These are phyloP conservation scores for Trypanosomatidae sp. DNA, from an alignment of 208 protist genomes.

Conservation along the genomic window DNA sequence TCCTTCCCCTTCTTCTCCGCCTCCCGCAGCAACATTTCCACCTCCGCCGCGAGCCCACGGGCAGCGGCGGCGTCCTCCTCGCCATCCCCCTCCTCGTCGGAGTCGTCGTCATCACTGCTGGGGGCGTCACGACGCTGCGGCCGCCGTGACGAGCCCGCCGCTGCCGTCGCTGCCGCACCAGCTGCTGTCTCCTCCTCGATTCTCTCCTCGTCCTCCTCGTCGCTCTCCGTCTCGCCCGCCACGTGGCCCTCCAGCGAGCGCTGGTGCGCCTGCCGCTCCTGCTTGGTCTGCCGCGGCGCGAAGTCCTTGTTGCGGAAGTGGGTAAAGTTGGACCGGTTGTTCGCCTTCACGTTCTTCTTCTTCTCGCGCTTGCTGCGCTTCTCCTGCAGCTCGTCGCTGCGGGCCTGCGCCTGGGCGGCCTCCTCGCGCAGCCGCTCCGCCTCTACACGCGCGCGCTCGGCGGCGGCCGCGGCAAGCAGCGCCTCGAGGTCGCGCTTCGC, in stretches of 20 bases:
- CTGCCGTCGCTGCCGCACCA: not conserved
- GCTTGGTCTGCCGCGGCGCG: conserved; percentile 37
- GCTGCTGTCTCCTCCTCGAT: not conserved
- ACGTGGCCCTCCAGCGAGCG: not conserved
- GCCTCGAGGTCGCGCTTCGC: conserved; percentile 43
- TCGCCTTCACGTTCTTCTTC: conserved; percentile 90
- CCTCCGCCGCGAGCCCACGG: conserved; percentile 9
- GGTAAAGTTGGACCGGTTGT: conserved; percentile 87
- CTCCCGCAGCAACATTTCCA: conserved; percentile 10
- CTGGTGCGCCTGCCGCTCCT: conserved; percentile 9
- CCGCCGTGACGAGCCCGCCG: too few relatives aligned
- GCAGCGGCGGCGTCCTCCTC: not conserved
- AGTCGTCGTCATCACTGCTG: too few relatives aligned
- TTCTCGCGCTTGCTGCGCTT: conserved; percentile 39
- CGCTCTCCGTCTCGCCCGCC: not conserved
- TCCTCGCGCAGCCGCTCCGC: conserved; percentile 35
- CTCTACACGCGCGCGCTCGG: conserved; percentile 31
- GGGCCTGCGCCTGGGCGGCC: conserved; percentile 18
- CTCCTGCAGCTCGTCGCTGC: conserved; percentile 24
- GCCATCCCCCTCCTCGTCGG: too few relatives aligned
- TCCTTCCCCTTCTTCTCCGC: not conserved
- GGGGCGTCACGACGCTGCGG: too few relatives aligned
- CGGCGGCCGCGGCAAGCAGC: conserved; percentile 46
- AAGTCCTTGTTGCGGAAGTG: conserved; percentile 91
- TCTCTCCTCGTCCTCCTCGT: not conserved